Evolutionary conservation across 768 basidiomycete species (phyloP), one percentile per base, ranked within the genome.

Genomic region (Leccinum incarnatum): DNA sequence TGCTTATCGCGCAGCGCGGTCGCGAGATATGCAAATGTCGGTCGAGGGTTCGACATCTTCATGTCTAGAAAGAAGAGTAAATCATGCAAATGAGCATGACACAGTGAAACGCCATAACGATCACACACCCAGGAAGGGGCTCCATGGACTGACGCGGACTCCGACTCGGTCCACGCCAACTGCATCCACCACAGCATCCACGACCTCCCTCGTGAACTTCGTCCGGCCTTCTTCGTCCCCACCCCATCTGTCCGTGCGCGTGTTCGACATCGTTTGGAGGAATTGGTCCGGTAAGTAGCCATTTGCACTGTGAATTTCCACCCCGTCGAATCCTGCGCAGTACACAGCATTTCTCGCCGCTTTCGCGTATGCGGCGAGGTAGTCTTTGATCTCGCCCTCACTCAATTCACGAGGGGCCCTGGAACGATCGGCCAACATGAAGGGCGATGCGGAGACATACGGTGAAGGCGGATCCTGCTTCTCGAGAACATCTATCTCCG

Each of bases 81-180:
- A 14, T 21, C 2, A 5, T 2, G 25, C 63, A 30, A 32, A 32
- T 42, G 19, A 51, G 27, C 11, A 12, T 21, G 10, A 14, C 9
- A 17, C 19, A 29, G 2, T 47, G 8, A 10, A 10, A 19, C 5
- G 6, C 3, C 36, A 36, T 3, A 7, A 11, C 4, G 64, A 29
- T 51, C 56, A 59, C 29, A 42, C 25, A 77, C 78, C 75, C 63
- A 78, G 76, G 62, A 72, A 75, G 1, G 46, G 49, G 47, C 72
- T 74, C 83, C 81, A 87, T 2, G 84, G 87, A 57, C 83, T 82
- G 32, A 88, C 37, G 6, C 87, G 77, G 37, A 89, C 74, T 0
- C 74, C 84, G 1, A 81, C 77, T 17, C 76, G 76, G 19, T 82
- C 77, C 23, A 75, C 67, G 1, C 88, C 88, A 34, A 89, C 71